Base-by-base conservation (phyloP, 495 filamentous ascomycete genomes). In the Podospora fimiseda region DNA sequence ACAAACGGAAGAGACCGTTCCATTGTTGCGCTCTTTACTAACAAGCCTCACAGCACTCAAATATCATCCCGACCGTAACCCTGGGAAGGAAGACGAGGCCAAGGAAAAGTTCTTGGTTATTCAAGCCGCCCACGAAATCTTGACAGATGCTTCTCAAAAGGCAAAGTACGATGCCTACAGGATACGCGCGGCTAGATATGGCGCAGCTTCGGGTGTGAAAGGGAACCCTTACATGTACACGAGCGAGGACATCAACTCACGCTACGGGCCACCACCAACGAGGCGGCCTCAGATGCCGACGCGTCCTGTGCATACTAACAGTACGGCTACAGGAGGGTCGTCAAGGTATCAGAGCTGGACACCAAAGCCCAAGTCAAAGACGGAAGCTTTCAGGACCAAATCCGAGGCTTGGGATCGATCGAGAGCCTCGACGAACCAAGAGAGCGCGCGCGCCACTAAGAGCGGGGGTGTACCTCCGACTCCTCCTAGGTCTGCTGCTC, bases 41-140 rank as follows among this genome's bases (percentile, higher is more conserved):
- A 48, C 52, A 21, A 47, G 24, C 19, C 21, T 5, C 20, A 49
- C 56, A 92, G 90, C 90, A 30, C 76, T 93, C 21, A 84, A 83
- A 60, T 94, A 84, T 59, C 91, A 96, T 62, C 91, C 91, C 6
- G 91, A 96, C 65, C 83, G 90, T 40, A 95, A 96, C 60, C 87
- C 84, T 3, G 91, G 91, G 40, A 77, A 78, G 55, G 90, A 95
- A 68, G 61, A 75, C 18, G 88, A 89, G 57, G 85, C 85, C 52
- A 88, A 83, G 52, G 72, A 87, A 16, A 87, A 86, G 61, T 96
- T 96, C 60, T 84, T 93, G 62, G 76, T 80, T 22, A 94, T 96
- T 50, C 88, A 93, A 64, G 78, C 85, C 1, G 91, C 91, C 19
- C 82, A 93, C 56, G 91, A 95, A 62, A 79, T 96, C 22, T 74